Percentiles rank a stretch among this genome's conserved stretches.
phyloP scores from a whole-genome alignment of 371 early-diverging fungal species.

The Mortierella sp. region DNA sequence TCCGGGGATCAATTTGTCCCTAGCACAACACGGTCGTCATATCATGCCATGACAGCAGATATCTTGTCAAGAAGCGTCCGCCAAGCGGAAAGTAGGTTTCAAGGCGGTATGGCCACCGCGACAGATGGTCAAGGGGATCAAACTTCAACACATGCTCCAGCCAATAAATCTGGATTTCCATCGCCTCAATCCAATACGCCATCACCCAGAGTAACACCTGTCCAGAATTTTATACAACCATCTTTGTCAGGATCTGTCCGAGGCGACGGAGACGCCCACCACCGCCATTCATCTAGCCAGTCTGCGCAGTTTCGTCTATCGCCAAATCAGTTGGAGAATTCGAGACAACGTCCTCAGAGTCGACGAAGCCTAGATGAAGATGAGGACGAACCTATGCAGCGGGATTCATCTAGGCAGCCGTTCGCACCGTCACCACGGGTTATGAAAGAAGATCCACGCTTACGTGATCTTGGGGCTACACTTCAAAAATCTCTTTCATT shows the following conservation, averaged over 20 bases:
- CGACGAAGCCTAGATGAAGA: constrained; percentile 42
- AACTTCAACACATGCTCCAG: constrained; percentile 4
- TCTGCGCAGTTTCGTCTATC: constrained; percentile 33
- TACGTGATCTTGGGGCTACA: constrained; percentile 40
- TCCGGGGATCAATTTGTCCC: constrained; percentile 49
- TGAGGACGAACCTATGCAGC: constrained; percentile 37
- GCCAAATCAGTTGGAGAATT: constrained; percentile 37
- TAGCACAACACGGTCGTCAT: constrained; percentile 30
- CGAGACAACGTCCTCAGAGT: constrained; percentile 15
- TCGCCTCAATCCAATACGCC: constrained; percentile 49
- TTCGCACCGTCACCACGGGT: constrained; percentile 26
- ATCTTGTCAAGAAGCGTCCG: constrained; percentile 31
- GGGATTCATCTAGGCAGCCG: constrained; percentile 19
- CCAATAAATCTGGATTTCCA: constrained; percentile 45
- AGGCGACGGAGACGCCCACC: constrained; percentile 31
- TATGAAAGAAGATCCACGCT: constrained; percentile 40
- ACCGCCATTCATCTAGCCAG: constrained; percentile 27
- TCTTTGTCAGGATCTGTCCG: constrained; percentile 22
- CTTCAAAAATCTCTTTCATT: constrained; percentile 53
- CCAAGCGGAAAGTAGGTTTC: constrained; percentile 18
- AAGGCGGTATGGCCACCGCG: constrained; percentile 21
- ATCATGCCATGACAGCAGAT: constrained; percentile 36
- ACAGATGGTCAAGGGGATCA: constrained; percentile 16
- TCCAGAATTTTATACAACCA: constrained; percentile 26
- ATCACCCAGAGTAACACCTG: constrained; percentile 31